These are phyloP conservation scores for Krasilnikovozyma curviuscula DNA, from an alignment of 768 basidiomycete genomes.

Conservation along the genomic window DNA sequence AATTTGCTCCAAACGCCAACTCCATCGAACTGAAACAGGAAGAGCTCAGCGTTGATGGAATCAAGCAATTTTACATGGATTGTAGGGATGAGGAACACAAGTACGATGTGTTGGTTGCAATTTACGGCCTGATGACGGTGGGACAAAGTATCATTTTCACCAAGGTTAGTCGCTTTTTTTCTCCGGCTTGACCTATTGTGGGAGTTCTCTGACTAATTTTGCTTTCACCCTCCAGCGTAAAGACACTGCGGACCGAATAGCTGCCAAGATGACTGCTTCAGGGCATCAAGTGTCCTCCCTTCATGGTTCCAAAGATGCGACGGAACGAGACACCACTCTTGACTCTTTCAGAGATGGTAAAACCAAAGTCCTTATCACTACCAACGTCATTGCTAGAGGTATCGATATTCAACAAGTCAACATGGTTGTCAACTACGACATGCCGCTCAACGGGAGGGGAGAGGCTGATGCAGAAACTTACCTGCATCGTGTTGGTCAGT, in stretches of 20 bases:
- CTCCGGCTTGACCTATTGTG: not conserved
- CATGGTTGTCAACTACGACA: conserved; percentile 99
- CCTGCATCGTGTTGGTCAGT: conserved; percentile 82
- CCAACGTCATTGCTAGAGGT: conserved; percentile 93
- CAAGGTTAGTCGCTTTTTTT: conserved; percentile 37
- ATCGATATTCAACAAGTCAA: conserved; percentile 98
- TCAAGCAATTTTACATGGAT: conserved; percentile 96
- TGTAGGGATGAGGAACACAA: conserved; percentile 78
- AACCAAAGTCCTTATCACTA: conserved; percentile 94
- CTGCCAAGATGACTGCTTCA: conserved; percentile 70
- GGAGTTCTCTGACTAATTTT: not conserved
- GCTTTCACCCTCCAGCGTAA: conserved; percentile 39
- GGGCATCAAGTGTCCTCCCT: conserved; percentile 92
- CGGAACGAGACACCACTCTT: conserved; percentile 76
- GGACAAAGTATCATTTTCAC: conserved; percentile 99
- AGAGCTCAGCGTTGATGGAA: conserved; percentile 81
- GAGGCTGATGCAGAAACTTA: conserved; percentile 86
- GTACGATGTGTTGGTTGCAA: conserved; percentile 78
- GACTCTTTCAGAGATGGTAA: conserved; percentile 90
- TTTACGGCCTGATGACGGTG: conserved; percentile 79
- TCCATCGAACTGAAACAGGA: conserved; percentile 88
- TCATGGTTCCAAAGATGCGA: conserved; percentile 79
- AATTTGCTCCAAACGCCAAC: conserved; percentile 86
- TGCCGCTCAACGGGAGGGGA: conserved; percentile 46
- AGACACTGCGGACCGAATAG: conserved; percentile 80